A percentile compares a stretch with the other conserved stretches of the same genome.
These are phyloP conservation scores for Boletus edulis DNA, from an alignment of 768 basidiomycete species.

Conservation along the genomic window DNA sequence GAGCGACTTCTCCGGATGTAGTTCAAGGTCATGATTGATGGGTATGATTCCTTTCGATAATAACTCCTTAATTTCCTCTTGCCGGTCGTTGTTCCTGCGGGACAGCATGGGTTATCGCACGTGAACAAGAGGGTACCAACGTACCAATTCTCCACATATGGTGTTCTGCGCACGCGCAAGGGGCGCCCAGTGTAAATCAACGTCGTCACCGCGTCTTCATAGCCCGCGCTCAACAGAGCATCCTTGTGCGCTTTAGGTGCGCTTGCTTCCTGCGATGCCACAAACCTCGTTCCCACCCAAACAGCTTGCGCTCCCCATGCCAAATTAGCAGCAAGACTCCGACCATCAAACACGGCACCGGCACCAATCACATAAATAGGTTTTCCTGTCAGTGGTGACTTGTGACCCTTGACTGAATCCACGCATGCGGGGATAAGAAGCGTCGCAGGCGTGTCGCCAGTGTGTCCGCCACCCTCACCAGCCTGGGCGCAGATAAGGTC, in stretches of 20 bases:
- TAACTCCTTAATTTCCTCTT: slow-evolving; percentile 78
- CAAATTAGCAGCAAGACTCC: slow-evolving; percentile 83
- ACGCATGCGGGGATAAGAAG: slow-evolving; percentile 92
- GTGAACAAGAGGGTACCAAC: slow-evolving; percentile 13
- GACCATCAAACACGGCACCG: slow-evolving; percentile 88
- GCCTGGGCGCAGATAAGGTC: slow-evolving; percentile 95
- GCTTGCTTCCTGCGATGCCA: slow-evolving; percentile 75
- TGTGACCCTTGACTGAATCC: slow-evolving; percentile 74
- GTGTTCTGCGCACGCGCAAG: slow-evolving; percentile 78
- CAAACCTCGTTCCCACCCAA: slow-evolving; percentile 89
- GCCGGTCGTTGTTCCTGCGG: slow-evolving; percentile 70
- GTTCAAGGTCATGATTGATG: slow-evolving; percentile 62
- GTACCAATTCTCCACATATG: slow-evolving; percentile 83
- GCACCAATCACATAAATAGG: slow-evolving; percentile 90
- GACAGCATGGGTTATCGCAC: background rate
- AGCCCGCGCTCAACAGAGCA: slow-evolving; percentile 62
- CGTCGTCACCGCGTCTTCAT: slow-evolving; percentile 81
- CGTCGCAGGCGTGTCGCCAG: slow-evolving; percentile 79
- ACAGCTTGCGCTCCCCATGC: slow-evolving; percentile 89
- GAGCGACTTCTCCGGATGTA: slow-evolving; percentile 78
- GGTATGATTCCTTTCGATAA: slow-evolving; percentile 85
- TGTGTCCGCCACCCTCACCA: slow-evolving; percentile 89
- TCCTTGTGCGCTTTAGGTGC: slow-evolving; percentile 88
- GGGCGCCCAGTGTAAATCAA: slow-evolving; percentile 90
- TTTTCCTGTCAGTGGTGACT: slow-evolving; percentile 75